These are phyloP conservation scores for Eimeria falciformis DNA, from an alignment of 169 alveolate species.

Conservation along the genomic window DNA sequence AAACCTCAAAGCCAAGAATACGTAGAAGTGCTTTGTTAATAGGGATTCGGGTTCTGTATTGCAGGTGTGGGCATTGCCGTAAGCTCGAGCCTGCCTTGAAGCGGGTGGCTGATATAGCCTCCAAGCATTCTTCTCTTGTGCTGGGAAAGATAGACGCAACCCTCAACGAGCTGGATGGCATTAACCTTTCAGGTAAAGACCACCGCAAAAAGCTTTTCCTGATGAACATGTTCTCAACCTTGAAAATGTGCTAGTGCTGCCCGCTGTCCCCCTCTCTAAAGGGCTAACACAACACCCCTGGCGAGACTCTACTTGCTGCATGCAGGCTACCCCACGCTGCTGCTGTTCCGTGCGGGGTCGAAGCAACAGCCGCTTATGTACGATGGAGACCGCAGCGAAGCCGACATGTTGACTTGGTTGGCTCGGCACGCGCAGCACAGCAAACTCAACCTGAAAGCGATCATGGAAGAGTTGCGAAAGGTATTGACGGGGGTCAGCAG, in stretches of 20 bases:
- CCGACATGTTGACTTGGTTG: slow-evolving; percentile 56
- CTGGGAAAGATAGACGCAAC: slow-evolving; percentile 73
- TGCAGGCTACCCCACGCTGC: slow-evolving; percentile 57
- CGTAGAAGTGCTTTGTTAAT: background rate
- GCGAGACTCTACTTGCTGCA: background rate
- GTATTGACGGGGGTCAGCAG: background rate
- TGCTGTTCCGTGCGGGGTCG: slow-evolving; percentile 37
- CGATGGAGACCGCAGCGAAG: slow-evolving; percentile 62
- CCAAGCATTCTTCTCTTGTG: background rate
- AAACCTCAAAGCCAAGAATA: background rate
- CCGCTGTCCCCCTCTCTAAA: too few relatives aligned
- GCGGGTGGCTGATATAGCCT: slow-evolving; percentile 14
- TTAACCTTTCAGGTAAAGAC: slow-evolving; percentile 10
- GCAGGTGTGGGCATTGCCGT: slow-evolving; percentile 76
- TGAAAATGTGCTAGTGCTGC: too few relatives aligned
- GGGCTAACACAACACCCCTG: too few relatives aligned
- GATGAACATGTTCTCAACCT: too few relatives aligned
- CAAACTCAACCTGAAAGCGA: background rate
- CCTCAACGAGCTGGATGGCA: slow-evolving; percentile 56
- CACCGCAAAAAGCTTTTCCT: too few relatives aligned
- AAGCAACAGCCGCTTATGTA: slow-evolving; percentile 46
- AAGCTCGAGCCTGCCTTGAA: slow-evolving; percentile 72
- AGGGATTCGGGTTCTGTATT: background rate
- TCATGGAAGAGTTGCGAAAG: background rate
- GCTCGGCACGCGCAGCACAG: slow-evolving; percentile 1